Percentiles rank a stretch among this genome's conserved stretches.
Conservation (phyloP, 495 filamentous ascomycete species). For the Acidiella bohemica region DNA sequence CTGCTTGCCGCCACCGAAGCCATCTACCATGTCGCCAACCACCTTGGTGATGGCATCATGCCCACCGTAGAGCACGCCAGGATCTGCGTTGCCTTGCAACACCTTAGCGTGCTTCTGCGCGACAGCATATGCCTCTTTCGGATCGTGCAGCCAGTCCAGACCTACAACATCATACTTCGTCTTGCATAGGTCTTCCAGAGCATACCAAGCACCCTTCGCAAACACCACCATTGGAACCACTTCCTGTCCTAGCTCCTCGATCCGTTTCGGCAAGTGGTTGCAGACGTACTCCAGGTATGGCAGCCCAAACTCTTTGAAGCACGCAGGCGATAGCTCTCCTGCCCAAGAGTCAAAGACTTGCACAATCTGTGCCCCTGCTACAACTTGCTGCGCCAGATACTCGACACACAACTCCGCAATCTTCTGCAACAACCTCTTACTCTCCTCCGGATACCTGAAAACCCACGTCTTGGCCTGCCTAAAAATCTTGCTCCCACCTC, state of each 20-base stretch:
- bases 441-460: slow-evolving; percentile 71
- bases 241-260: slow-evolving; percentile 60
- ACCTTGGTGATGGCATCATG: slow-evolving; percentile 61
- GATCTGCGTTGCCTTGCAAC: slow-evolving; percentile 90
- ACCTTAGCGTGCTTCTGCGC: slow-evolving; percentile 54
- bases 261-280: slow-evolving; percentile 52
- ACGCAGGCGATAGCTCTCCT: slow-evolving; percentile 70
- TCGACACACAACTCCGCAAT: slow-evolving; percentile 87
- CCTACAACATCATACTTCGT: slow-evolving; percentile 87
- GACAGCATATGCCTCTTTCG: slow-evolving; percentile 64
- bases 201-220: slow-evolving; percentile 98
- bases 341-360: slow-evolving; percentile 99
- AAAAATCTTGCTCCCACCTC: slow-evolving; percentile 87
- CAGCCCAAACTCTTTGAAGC: slow-evolving; percentile 70
- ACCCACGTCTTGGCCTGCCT: slow-evolving; percentile 88
- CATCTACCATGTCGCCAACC: slow-evolving; percentile 71
- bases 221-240: slow-evolving; percentile 96
- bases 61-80: slow-evolving; percentile 80
- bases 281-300: slow-evolving; percentile 81
- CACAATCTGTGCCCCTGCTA: slow-evolving; percentile 78
- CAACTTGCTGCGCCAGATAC: slow-evolving; percentile 81
- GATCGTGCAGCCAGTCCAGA: slow-evolving; percentile 88
- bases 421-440: slow-evolving; percentile 70
- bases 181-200: slow-evolving; percentile 71
- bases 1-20: slow-evolving; percentile 76